A percentile compares a stretch with the other conserved stretches of the same genome.
These are phyloP conservation scores for Kodamaea fukazawae DNA, from an alignment of 805 yeast species.

Conservation along the genomic window DNA sequence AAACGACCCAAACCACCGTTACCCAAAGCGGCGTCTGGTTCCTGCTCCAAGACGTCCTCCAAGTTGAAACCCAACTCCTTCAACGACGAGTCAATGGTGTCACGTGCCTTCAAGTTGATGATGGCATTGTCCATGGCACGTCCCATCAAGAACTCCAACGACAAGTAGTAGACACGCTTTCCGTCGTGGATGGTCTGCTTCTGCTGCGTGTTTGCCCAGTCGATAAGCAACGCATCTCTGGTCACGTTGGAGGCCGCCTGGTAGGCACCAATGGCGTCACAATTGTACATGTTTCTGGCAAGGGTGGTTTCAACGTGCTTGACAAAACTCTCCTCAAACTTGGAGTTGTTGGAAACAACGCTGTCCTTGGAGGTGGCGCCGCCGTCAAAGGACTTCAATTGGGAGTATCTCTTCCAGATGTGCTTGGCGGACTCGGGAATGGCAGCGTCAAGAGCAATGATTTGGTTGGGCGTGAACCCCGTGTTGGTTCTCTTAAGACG, in stretches of 20 bases:
- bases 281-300: constrained; percentile 89
- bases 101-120: constrained; percentile 72
- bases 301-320: constrained; percentile 86
- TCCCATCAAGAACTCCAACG: constrained; percentile 90
- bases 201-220: constrained; percentile 94
- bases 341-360: constrained; percentile 40
- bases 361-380: constrained; percentile 35
- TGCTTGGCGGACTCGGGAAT: constrained; percentile 78
- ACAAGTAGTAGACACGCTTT: constrained; percentile 81
- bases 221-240: constrained; percentile 74
- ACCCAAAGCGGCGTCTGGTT: constrained; percentile 93
- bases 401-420: constrained; percentile 71
- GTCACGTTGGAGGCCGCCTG: constrained; percentile 81
- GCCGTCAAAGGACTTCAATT: constrained; percentile 30
- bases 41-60: constrained; percentile 81
- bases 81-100: constrained; percentile 43
- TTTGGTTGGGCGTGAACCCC: constrained; percentile 89
- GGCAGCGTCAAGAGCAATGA: constrained; percentile 73
- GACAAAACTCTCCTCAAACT: constrained; percentile 67
- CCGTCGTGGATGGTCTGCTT: constrained; percentile 78
- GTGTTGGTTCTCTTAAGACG: constrained; percentile 73
- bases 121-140: constrained; percentile 92
- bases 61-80: constrained; percentile 80
- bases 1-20: constrained; percentile 94
- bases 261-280: constrained; percentile 90